Conservation (phyloP, 2,329 filamentous ascomycete genomes). For the Phialophora macrospora region DNA sequence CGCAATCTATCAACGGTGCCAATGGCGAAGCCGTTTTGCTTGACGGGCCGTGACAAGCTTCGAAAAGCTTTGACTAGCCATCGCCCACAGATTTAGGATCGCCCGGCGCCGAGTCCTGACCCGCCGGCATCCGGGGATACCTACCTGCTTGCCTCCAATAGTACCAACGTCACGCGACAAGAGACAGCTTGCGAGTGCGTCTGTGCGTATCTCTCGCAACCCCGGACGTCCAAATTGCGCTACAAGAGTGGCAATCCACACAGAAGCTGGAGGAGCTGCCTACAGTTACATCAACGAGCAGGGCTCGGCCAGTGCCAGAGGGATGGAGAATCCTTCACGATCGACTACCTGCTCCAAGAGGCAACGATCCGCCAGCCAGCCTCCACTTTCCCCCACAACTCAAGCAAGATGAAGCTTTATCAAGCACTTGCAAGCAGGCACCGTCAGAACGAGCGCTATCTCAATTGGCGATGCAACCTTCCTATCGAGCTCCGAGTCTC, state of each 20-base stretch:
- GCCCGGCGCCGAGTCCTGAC: no score
- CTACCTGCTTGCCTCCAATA: background rate
- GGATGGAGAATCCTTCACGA: background rate
- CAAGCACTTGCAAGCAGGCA: slow-evolving; percentile 10
- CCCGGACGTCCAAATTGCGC: background rate
- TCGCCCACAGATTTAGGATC: background rate
- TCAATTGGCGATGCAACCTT: slow-evolving; percentile 30
- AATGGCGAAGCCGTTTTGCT: background rate
- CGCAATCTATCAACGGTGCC: background rate
- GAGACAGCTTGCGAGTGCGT: background rate
- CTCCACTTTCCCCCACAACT: slow-evolving; percentile 21
- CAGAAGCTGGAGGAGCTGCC: background rate
- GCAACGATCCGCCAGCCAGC: slow-evolving; percentile 22
- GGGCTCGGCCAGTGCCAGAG: background rate
- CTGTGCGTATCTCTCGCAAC: background rate
- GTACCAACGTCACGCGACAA: background rate
- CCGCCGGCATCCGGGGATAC: no score
- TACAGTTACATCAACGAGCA: slow-evolving; percentile 17
- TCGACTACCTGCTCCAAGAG: slow-evolving; percentile 27
- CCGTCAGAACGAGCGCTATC: slow-evolving; percentile 1
- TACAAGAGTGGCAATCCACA: background rate
- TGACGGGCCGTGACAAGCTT: background rate
- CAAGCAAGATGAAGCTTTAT: slow-evolving; percentile 28
- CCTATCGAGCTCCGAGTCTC: slow-evolving; percentile 23
- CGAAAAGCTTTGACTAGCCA: background rate